Percentiles rank a stretch among this genome's conserved stretches.
Conservation (phyloP, 2,329 filamentous ascomycete genomes). For the Aspergillus quadrilineatus region DNA sequence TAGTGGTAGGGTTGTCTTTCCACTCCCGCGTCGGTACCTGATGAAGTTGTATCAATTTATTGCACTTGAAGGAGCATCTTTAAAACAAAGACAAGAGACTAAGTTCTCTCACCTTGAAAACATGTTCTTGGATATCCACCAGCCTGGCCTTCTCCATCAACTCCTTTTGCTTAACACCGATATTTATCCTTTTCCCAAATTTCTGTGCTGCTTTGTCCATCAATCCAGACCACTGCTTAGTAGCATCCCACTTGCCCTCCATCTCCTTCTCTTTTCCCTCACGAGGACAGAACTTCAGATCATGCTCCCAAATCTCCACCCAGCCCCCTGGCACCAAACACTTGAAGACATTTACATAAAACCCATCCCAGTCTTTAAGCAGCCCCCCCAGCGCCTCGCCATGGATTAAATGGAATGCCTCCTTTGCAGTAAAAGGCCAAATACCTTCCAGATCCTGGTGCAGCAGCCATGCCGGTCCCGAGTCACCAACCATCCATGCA, state of each 20-base stretch:
- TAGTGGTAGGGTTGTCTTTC: background rate
- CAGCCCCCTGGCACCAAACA: conserved; percentile 10
- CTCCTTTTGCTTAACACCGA: too few relatives aligned
- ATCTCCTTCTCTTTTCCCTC: background rate
- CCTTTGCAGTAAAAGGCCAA: conserved; percentile 9
- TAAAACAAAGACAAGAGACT: background rate
- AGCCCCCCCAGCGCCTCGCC: conserved; percentile 6
- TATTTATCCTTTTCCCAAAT: too few relatives aligned
- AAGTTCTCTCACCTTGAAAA: conserved; percentile 1
- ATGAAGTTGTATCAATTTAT: background rate
- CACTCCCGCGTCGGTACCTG: conserved; percentile 6
- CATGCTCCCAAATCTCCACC: conserved; percentile 10
- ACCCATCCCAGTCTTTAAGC: conserved; percentile 1
- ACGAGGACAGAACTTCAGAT: conserved; percentile 6
- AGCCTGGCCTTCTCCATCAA: too few relatives aligned
- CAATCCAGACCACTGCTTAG: conserved; percentile 5
- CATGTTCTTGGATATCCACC: conserved; percentile 1
- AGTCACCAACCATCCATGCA: background rate
- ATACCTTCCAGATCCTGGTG: conserved; percentile 2
- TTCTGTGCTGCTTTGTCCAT: too few relatives aligned
- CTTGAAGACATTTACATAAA: conserved; percentile 5
- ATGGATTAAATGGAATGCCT: conserved; percentile 14
- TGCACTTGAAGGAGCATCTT: too few relatives aligned
- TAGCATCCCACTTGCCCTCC: background rate
- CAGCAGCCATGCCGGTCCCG: background rate